These are phyloP conservation scores for Favolaschia claudopus DNA, from an alignment of 768 basidiomycete species.

Conservation along the genomic window DNA sequence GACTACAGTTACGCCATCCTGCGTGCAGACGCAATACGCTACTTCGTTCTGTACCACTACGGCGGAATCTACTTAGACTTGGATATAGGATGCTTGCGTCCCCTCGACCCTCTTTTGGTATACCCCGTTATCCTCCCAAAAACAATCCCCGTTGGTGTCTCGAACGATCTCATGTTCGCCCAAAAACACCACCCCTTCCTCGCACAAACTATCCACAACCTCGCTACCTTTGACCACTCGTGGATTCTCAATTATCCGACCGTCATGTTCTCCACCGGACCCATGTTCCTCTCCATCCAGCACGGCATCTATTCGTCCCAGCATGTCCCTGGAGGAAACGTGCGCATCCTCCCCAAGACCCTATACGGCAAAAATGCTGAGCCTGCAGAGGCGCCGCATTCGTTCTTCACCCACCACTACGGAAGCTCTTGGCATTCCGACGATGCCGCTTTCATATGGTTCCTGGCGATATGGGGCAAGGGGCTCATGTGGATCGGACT, in stretches of 20 bases:
- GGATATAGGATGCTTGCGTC: conserved; percentile 91
- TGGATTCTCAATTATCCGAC: conserved; percentile 98
- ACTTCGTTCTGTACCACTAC: conserved; percentile 95
- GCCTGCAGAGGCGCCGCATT: conserved; percentile 80
- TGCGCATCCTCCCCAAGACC: conserved; percentile 93
- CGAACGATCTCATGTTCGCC: conserved; percentile 96
- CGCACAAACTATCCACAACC: conserved; percentile 91
- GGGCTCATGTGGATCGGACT: conserved; percentile 86
- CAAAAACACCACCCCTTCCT: conserved; percentile 88
- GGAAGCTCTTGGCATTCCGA: conserved; percentile 99
- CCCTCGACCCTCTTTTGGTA: conserved; percentile 84
- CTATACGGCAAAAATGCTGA: conserved; percentile 98
- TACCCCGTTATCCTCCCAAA: conserved; percentile 92
- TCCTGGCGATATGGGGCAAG: conserved; percentile 91
- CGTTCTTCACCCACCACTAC: conserved; percentile 98
- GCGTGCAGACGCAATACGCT: conserved; percentile 96
- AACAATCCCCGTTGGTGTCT: conserved; percentile 96
- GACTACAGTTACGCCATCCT: conserved; percentile 91
- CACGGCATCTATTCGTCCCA: conserved; percentile 83
- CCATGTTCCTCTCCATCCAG: conserved; percentile 97
- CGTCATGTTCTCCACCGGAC: conserved; percentile 99
- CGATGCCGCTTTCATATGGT: conserved; percentile 96
- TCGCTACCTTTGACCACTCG: conserved; percentile 89
- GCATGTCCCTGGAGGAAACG: conserved; percentile 71
- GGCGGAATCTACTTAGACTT: conserved; percentile 97